Conservation (phyloP, 441 rosid species). For the Isatis lusitanica region DNA sequence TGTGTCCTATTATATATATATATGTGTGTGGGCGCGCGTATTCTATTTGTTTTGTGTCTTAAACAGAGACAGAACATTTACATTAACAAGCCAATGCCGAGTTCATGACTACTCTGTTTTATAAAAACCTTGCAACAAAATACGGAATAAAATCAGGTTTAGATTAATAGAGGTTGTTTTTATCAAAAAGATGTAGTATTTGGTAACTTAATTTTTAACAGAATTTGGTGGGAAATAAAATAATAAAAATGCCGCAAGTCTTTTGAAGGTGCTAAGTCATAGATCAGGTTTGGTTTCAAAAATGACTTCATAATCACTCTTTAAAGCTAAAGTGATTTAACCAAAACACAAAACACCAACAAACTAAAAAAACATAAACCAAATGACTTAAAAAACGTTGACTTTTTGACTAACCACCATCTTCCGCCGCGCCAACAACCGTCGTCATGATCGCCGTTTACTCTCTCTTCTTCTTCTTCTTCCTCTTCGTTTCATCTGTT, state of each 20-base stretch:
- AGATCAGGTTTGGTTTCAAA: constrained; percentile 25
- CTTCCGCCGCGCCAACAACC: constrained; percentile 8
- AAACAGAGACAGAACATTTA: not conserved
- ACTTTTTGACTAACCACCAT: constrained; percentile 21
- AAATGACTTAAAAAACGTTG: constrained; percentile 2
- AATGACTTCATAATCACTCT: constrained; percentile 29
- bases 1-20: too few relatives aligned
- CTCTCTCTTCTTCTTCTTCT: constrained; percentile 34
- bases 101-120: constrained; percentile 6
- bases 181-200: too few relatives aligned
- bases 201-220: too few relatives aligned
- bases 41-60: not conserved
- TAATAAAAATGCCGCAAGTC: not conserved
- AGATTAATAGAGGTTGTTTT: not conserved
- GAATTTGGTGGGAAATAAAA: not conserved
- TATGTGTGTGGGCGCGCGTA: not conserved
- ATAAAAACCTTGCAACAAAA: not conserved
- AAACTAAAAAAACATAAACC: not conserved
- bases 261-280: constrained; percentile 12
- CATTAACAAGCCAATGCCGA: not conserved
- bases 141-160: not conserved
- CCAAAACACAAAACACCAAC: constrained; percentile 2
- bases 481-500: constrained; percentile 18
- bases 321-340: not conserved
- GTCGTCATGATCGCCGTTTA: constrained; percentile 35